Base-by-base conservation (phyloP, 768 basidiomycete genomes). In the Gautieria morchelliformis region DNA sequence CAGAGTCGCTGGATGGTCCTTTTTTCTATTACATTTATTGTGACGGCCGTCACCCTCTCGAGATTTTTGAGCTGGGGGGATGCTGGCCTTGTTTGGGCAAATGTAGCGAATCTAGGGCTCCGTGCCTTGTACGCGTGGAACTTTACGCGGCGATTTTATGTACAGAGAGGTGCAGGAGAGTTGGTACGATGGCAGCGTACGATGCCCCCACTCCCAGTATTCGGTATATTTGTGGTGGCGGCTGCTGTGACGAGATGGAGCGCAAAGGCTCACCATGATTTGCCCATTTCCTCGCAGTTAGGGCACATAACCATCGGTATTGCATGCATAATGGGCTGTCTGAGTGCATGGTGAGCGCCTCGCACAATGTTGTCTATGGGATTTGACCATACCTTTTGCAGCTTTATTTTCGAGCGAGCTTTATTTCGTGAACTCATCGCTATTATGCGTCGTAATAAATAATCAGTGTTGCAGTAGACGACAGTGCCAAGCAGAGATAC, bases 1-100 rank as follows among this genome's bases (percentile, higher is more conserved):
- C 93, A 95, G 68, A 87, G 84, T 63, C 74, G 81, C 45, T 90
- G 85, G 82, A 89, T 98, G 85, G 75, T 84, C n/a, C 72, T 67
- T 0, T 92, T 88, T 67, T 91, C 91, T 0, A 66, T 73, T 1
- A 69, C 79, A 1, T 95, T 93, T 66, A 80, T 89, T 42, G 63
- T 68, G 22, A 73, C 79, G 40, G 73, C 85, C 56, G 65, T 80
- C 22, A 60, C 63, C 33, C 61, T 82, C 61, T 77, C 82, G 69
- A 11, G 47, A 53, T 63, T 70, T 45, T 50, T 76, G 27, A 68
- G 73, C 24, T 64, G 81, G 24, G 85, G 84, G 33, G 90, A 91
- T 62, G 74, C 77, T 0, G 82, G 83, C 7, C 74, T 89, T 35
- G 85, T 92, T 2, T 88, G 83, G 64, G 85, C 85, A 59, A 93